Evolutionary conservation across 2,329 filamentous ascomycete genomes (phyloP).

Genomic region (Orbilia blumenaviensis): DNA sequence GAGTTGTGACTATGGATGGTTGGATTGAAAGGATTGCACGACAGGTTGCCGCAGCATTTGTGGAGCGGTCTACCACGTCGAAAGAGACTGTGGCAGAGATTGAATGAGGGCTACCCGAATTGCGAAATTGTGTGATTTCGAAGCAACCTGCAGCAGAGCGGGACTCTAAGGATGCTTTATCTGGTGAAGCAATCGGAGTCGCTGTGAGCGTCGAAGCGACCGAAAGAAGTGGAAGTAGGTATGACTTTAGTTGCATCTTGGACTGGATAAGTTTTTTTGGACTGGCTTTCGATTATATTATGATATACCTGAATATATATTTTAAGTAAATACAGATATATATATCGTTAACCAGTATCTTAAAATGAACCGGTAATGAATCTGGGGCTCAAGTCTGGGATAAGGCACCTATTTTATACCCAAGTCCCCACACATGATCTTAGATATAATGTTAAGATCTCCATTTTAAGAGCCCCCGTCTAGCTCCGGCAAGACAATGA

Average conservation of each 20-base stretch:
- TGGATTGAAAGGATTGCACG: conserved; percentile 28
- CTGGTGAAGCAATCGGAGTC: conserved; percentile 8
- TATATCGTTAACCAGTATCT: background rate
- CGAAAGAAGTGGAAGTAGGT: conserved; percentile 22
- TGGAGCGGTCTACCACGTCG: conserved; percentile 7
- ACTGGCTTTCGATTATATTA: background rate
- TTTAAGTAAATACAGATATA: background rate
- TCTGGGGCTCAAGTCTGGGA: background rate
- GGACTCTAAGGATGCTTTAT: conserved; percentile 4
- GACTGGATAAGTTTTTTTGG: background rate
- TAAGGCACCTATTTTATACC: conserved; percentile 23
- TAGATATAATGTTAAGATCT: background rate
- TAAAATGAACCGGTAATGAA: background rate
- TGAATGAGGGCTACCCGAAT: conserved; percentile 38
- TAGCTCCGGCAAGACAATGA: background rate
- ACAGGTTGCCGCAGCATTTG: conserved; percentile 19
- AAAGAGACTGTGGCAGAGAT: conserved; percentile 35
- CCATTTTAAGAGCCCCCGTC: background rate
- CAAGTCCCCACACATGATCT: background rate
- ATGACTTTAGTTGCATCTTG: conserved; percentile 29
- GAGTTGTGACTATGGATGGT: conserved; percentile 26
- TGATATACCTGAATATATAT: background rate
- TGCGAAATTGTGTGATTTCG: conserved; percentile 28
- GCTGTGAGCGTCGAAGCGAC: conserved; percentile 23
- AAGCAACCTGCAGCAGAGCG: conserved; percentile 38